These are phyloP conservation scores for Tulasnella calospora DNA, from an alignment of 768 basidiomycete species.

Conservation along the genomic window DNA sequence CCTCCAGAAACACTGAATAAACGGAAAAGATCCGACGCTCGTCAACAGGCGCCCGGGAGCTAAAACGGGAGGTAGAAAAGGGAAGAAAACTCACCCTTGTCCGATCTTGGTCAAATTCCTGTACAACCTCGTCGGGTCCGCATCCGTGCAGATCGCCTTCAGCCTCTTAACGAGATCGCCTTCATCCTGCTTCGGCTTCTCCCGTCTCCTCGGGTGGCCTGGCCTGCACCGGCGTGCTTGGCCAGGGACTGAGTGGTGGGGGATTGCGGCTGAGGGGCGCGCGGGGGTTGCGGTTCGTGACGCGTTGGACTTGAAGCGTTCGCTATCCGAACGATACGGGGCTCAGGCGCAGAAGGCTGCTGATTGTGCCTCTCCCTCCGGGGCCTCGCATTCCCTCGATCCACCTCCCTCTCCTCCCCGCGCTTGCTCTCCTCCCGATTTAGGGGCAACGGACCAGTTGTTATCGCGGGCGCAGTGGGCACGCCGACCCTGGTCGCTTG, in stretches of 20 bases:
- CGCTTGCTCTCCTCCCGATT: neutral
- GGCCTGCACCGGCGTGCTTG: slow-evolving; percentile 32
- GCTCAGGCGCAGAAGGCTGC: too few species aligned
- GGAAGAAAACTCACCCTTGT: slow-evolving; percentile 67
- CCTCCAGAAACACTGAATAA: slow-evolving; percentile 81
- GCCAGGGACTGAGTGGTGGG: slow-evolving; percentile 48
- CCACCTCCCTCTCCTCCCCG: too few species aligned
- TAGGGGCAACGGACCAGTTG: neutral
- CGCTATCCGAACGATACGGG: neutral
- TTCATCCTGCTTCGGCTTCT: slow-evolving; percentile 72
- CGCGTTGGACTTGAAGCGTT: slow-evolving; percentile 7
- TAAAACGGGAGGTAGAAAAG: too few species aligned
- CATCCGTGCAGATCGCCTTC: slow-evolving; percentile 93
- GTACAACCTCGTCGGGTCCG: slow-evolving; percentile 92
- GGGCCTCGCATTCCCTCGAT: too few species aligned
- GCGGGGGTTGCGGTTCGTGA: slow-evolving; percentile 12
- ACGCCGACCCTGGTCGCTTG: neutral
- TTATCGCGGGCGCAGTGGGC: neutral
- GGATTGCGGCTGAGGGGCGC: slow-evolving; percentile 36
- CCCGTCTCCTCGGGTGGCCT: slow-evolving; percentile 52
- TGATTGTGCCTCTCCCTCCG: too few species aligned
- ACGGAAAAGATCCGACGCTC: neutral
- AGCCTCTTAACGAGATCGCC: slow-evolving; percentile 82
- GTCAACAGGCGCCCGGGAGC: neutral
- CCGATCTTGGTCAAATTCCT: slow-evolving; percentile 94